Evolutionary conservation across 441 rosid species (phyloP).

Genomic region (Croton setiger): DNA sequence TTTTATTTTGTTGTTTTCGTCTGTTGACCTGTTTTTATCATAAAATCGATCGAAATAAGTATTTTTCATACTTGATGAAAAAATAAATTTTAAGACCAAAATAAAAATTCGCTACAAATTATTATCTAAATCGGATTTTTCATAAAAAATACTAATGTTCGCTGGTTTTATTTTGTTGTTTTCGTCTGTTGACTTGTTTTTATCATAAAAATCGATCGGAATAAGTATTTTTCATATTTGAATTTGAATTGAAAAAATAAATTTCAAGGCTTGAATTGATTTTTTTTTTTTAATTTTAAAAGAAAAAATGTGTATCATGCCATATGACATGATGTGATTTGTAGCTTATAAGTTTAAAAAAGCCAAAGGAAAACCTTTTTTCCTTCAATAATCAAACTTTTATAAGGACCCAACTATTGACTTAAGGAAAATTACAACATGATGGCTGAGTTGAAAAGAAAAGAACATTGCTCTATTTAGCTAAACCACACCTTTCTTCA

Average conservation of each 20-base stretch:
- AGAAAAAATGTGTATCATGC: neutral
- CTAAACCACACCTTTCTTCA: slow-evolving; percentile 8
- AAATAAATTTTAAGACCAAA: too few species aligned
- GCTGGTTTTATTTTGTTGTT: too few species aligned
- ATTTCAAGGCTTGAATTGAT: neutral
- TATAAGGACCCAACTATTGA: slow-evolving; percentile 18
- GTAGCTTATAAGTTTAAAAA: neutral
- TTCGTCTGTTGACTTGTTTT: too few species aligned
- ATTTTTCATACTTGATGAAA: too few species aligned
- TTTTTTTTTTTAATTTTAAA: neutral
- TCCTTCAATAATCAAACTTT: neutral
- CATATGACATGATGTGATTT: slow-evolving; percentile 2
- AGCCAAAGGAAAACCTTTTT: slow-evolving; percentile 9
- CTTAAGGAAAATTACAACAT: neutral
- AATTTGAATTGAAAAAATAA: neutral
- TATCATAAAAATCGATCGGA: too few species aligned
- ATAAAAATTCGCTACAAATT: too few species aligned
- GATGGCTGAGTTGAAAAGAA: neutral
- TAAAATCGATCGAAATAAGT: too few species aligned
- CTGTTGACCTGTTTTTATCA: too few species aligned
- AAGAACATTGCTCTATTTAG: neutral
- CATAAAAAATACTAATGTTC: too few species aligned
- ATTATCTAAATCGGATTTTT: too few species aligned
- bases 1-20: too few species aligned
- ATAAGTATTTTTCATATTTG: too few species aligned